These are phyloP conservation scores for Borovskyia barvae DNA, from an alignment of 208 protist species.

Conservation along the genomic window DNA sequence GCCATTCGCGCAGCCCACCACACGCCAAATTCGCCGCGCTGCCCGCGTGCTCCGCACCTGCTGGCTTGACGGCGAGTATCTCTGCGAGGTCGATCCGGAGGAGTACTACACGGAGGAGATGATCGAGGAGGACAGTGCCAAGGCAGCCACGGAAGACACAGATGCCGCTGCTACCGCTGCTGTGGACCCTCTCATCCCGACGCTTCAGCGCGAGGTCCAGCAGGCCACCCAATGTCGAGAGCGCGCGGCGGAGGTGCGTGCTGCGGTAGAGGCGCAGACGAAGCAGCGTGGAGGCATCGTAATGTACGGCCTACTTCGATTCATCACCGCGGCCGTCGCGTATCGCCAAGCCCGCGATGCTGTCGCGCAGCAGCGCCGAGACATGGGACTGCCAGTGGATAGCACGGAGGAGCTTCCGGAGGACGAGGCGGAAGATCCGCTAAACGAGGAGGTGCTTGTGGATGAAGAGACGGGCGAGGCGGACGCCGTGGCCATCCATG, in stretches of 20 bases:
- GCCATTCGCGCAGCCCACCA: conserved; percentile 51
- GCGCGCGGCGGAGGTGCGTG: conserved; percentile 31
- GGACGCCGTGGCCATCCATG: conserved; percentile 47
- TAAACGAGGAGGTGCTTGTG: conserved; percentile 72
- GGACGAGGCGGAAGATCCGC: conserved; percentile 65
- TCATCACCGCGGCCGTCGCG: conserved; percentile 47
- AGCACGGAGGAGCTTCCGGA: conserved; percentile 57
- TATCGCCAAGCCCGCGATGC: conserved; percentile 74
- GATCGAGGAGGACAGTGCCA: conserved; percentile 34
- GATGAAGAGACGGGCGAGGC: conserved; percentile 61
- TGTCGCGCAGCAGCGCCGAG: conserved; percentile 39
- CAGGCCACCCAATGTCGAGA: conserved; percentile 19
- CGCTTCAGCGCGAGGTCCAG: conserved; percentile 23
- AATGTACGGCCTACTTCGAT: conserved; percentile 63
- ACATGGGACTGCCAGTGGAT: conserved; percentile 40
- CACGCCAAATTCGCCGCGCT: conserved; percentile 70
- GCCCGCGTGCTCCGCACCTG: conserved; percentile 62
- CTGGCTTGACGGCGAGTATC: conserved; percentile 69
- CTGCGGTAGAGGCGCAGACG: conserved; percentile 40
- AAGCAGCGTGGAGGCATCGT: conserved; percentile 57
- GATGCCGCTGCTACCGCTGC: not conserved
- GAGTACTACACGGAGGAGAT: conserved; percentile 54
- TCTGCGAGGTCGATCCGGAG: conserved; percentile 46
- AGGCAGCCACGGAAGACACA: not conserved
- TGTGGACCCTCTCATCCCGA: conserved; percentile 1